A percentile compares a stretch with the other conserved stretches of the same genome.
These are phyloP conservation scores for Taiozyma onychis DNA, from an alignment of 1,139 yeast species.

Conservation along the genomic window DNA sequence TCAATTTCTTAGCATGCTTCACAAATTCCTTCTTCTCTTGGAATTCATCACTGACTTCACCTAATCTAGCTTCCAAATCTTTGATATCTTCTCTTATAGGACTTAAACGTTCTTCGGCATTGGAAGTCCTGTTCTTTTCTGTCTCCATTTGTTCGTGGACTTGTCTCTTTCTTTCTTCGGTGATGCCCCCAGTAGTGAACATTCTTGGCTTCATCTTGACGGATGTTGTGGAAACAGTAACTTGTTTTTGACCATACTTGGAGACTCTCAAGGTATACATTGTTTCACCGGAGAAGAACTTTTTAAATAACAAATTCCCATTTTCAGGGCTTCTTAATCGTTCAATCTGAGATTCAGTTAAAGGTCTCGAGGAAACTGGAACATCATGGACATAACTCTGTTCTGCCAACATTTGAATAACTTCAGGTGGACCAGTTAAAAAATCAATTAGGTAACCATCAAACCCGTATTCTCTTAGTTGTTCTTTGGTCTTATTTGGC, in stretches of 20 bases:
- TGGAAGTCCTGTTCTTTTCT: slow-evolving; percentile 11
- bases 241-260: slow-evolving; percentile 50
- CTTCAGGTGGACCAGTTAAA: slow-evolving; percentile 69
- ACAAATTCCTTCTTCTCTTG: slow-evolving; percentile 14
- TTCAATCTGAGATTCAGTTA: slow-evolving; percentile 31
- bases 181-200: slow-evolving; percentile 42
- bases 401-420: slow-evolving; percentile 67
- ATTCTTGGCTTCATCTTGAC: slow-evolving; percentile 16
- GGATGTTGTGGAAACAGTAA: slow-evolving; percentile 27
- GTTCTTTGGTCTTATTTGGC: slow-evolving; percentile 28
- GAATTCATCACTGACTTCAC: slow-evolving; percentile 14
- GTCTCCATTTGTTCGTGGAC: slow-evolving; percentile 20
- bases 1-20: slow-evolving; percentile 14
- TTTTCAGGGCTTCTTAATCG: slow-evolving; percentile 30
- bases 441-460: slow-evolving; percentile 76
- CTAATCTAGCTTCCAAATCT: slow-evolving; percentile 16
- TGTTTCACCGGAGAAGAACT: slow-evolving; percentile 56
- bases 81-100: slow-evolving; percentile 20
- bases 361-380: slow-evolving; percentile 48
- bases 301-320: slow-evolving; percentile 42
- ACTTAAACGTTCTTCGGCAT: slow-evolving; percentile 21
- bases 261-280: slow-evolving; percentile 50
- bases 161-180: slow-evolving; percentile 28
- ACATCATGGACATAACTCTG: slow-evolving; percentile 51
- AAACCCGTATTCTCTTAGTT: slow-evolving; percentile 52